Percentiles rank a stretch among this genome's conserved stretches.
phyloP scores from a whole-genome alignment of 164 flowering plant genomes.

The Euptelea pleiosperma region DNA sequence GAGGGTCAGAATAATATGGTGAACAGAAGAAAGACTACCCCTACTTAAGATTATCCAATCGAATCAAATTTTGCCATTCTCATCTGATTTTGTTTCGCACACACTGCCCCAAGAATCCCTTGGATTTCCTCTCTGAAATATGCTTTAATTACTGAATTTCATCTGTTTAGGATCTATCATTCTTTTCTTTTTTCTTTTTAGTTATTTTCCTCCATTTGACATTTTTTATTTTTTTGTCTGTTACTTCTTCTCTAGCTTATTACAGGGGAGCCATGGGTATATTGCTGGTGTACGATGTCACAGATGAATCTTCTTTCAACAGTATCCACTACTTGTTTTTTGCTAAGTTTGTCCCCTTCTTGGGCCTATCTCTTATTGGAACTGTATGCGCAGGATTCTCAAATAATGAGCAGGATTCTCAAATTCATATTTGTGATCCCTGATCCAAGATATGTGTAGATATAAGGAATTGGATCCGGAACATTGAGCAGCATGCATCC shows the following conservation, averaged over 20 bases:
- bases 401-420: background rate
- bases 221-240: constrained; percentile 8
- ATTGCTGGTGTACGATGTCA: constrained; percentile 57
- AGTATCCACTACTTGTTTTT: constrained; percentile 28
- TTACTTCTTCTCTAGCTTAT: constrained; percentile 29
- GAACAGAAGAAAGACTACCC: too few species aligned
- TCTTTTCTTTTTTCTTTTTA: background rate
- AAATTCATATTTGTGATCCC: constrained; percentile 12
- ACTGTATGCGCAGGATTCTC: background rate
- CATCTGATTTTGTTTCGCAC: too few species aligned
- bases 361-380: background rate
- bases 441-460: constrained; percentile 33
- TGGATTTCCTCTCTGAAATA: background rate
- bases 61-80: too few species aligned
- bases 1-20: too few species aligned
- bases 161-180: background rate
- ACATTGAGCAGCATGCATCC: constrained; percentile 71
- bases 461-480: constrained; percentile 70
- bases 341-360: background rate
- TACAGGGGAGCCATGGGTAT: constrained; percentile 70
- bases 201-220: background rate
- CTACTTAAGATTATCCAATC: too few species aligned
- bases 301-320: constrained; percentile 55
- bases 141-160: background rate
- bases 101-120: background rate